Percentiles rank a stretch among this genome's conserved stretches.
These are phyloP conservation scores for Pyrus hybrid DNA, from an alignment of 331 rosid genomes.

Conservation along the genomic window DNA sequence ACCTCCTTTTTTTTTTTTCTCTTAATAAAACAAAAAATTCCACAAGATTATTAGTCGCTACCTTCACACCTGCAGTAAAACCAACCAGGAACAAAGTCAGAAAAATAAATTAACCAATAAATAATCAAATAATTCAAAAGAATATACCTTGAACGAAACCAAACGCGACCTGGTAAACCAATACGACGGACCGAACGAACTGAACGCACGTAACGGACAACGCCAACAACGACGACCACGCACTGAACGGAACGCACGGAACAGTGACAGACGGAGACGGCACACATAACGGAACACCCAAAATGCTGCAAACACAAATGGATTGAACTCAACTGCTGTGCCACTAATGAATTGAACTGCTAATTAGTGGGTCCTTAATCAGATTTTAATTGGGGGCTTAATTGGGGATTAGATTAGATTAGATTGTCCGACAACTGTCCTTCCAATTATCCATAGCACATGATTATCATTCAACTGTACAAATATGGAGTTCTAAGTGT, in stretches of 20 bases:
- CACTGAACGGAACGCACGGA: conserved; percentile 23
- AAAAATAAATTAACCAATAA: neutral
- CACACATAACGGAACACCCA: conserved; percentile 5
- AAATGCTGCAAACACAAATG: conserved; percentile 27
- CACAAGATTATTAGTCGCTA: no score
- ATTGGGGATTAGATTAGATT: neutral
- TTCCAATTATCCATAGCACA: conserved; percentile 6
- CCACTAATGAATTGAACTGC: neutral
- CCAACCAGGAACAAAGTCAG: neutral
- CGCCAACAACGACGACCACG: conserved; percentile 7
- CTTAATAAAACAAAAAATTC: no score
- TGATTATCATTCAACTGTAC: conserved; percentile 16
- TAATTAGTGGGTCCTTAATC: neutral
- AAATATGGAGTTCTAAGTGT: neutral
- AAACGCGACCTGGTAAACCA: conserved; percentile 5
- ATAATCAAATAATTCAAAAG: neutral
- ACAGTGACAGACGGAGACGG: conserved; percentile 10
- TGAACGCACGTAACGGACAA: conserved; percentile 19
- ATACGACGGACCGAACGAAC: conserved; percentile 28
- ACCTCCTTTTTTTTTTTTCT: no score
- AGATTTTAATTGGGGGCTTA: neutral
- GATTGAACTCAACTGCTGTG: conserved; percentile 4
- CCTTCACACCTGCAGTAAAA: conserved; percentile 5
- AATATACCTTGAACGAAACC: conserved; percentile 37
- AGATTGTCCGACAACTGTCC: neutral